These are phyloP conservation scores for Linanthus parryae DNA, from an alignment of 148 eudicot species.

Conservation along the genomic window DNA sequence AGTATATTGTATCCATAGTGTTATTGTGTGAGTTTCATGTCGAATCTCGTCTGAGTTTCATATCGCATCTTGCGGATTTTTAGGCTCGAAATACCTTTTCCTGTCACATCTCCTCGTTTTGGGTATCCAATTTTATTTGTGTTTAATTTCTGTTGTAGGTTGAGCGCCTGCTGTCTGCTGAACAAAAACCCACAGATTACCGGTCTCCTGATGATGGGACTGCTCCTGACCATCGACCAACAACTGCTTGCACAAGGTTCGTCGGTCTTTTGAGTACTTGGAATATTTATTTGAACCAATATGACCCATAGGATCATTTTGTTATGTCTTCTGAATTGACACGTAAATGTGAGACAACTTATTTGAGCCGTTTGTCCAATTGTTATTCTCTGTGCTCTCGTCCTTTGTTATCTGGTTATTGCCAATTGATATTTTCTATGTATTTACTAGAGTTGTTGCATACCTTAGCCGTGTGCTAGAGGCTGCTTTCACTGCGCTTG, in stretches of 20 bases:
- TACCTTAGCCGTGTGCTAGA: slow-evolving; percentile 96
- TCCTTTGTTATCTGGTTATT: neutral
- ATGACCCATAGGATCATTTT: neutral
- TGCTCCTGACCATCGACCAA: slow-evolving; percentile 90
- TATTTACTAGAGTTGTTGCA: slow-evolving; percentile 69
- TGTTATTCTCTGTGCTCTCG: neutral
- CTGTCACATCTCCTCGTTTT: slow-evolving; percentile 12
- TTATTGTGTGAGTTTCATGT: neutral
- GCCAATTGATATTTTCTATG: slow-evolving; percentile 4
- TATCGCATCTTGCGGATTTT: too few species aligned
- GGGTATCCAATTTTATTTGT: neutral
- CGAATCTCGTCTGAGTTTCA: too few species aligned
- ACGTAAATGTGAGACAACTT: too few species aligned
- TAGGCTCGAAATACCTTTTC: neutral
- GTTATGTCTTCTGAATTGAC: too few species aligned
- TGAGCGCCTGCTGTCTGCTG: slow-evolving; percentile 87
- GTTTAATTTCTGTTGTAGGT: slow-evolving; percentile 37
- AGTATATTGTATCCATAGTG: neutral
- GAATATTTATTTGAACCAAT: slow-evolving; percentile 1
- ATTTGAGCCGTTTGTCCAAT: neutral
- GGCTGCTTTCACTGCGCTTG: slow-evolving; percentile 89
- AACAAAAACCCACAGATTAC: slow-evolving; percentile 87
- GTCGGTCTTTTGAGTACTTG: too few species aligned
- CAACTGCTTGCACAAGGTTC: slow-evolving; percentile 90
- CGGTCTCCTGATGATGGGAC: slow-evolving; percentile 90